Percentiles rank a stretch among this genome's conserved stretches.
These are phyloP conservation scores for Juglanconis oblonga DNA, from an alignment of 2,329 filamentous ascomycete species.

Conservation along the genomic window DNA sequence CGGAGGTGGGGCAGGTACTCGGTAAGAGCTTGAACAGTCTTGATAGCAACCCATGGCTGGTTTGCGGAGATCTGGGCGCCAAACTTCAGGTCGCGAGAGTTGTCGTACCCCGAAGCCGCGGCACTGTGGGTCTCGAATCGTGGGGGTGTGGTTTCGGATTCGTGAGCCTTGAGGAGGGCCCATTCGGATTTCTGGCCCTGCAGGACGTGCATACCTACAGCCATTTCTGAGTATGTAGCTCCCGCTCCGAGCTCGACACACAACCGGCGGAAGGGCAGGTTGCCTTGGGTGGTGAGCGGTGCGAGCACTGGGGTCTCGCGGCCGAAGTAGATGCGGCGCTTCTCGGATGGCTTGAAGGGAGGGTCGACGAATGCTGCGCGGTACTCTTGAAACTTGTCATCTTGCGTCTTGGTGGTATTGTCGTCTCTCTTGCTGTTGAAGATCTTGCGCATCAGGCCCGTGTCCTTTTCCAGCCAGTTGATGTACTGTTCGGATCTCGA, in stretches of 20 bases:
- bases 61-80: slow-evolving; percentile 91
- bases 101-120: slow-evolving; percentile 68
- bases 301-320: slow-evolving; percentile 91
- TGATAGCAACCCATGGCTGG: slow-evolving; percentile 86
- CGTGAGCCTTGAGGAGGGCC: slow-evolving; percentile 90
- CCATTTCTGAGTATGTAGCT: slow-evolving; percentile 98
- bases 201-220: slow-evolving; percentile 82
- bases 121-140: slow-evolving; percentile 53
- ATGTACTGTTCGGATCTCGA: slow-evolving; percentile 74
- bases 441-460: slow-evolving; percentile 45
- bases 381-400: slow-evolving; percentile 58
- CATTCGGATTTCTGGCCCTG: slow-evolving; percentile 91
- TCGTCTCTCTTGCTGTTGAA: slow-evolving; percentile 30
- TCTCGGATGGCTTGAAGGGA: slow-evolving; percentile 87
- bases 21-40: slow-evolving; percentile 79
- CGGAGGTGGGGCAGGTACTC: slow-evolving; percentile 77
- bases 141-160: slow-evolving; percentile 74
- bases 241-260: slow-evolving; percentile 88
- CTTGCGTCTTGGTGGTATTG: slow-evolving; percentile 29
- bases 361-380: slow-evolving; percentile 81
- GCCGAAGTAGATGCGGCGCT: slow-evolving; percentile 89
- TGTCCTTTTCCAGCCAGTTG: slow-evolving; percentile 71
- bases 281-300: slow-evolving; percentile 93
- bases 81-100: slow-evolving; percentile 79
- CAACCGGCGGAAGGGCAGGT: slow-evolving; percentile 87